Base-by-base conservation (phyloP, 2,329 filamentous ascomycete species). In the Drechmeria coniospora region DNA sequence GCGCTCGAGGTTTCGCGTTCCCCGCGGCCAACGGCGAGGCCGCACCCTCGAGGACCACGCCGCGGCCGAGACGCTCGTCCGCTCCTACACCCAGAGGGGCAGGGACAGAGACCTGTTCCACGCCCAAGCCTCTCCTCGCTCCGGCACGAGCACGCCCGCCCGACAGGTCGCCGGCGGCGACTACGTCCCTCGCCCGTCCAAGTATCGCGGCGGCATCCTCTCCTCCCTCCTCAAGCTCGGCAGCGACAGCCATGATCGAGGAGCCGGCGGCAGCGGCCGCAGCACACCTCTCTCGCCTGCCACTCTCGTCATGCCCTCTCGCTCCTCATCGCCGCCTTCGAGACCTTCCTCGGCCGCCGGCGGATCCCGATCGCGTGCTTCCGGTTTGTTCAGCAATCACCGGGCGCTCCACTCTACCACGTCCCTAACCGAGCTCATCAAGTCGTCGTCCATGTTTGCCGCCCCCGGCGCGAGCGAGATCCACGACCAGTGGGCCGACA, bases 161-260 rank as follows among this genome's bases (percentile, higher is more conserved):
- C 36, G 68, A 23, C 59, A 65, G 14, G 65, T 69, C 23, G 64
- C 69, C 31, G 44, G 42, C 10, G 48, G 56, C 25, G 54, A 58
- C 30, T 81, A 80, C 43, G 67, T 80, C 12, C 71, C 75, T 24
- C 61, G 63, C 23, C 79, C 79, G 4, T 54, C 61, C 14, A 67
- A 75, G 36, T 86, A 81, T 46, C 70, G 74, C 27, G 76, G 74
- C 17, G 79, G 82, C 17, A 69, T 87, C 25, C 57, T 92, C 1
- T 74, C 75, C 3, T 76, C 74, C 0, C 56, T 92, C 0, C 56
- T 90, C 27, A 80, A 75, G 47, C 60, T 84, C 8, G 76, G 81
- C 42, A 64, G 71, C 32, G 57, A 21, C 20, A n/a, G n/a, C n/a
- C 5, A 68, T 34, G 57, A 61, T 25, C 46, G 40, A 38, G 40